Base-by-base conservation (phyloP, 2,329 filamentous ascomycete genomes). In the Cytospora piceicola region DNA sequence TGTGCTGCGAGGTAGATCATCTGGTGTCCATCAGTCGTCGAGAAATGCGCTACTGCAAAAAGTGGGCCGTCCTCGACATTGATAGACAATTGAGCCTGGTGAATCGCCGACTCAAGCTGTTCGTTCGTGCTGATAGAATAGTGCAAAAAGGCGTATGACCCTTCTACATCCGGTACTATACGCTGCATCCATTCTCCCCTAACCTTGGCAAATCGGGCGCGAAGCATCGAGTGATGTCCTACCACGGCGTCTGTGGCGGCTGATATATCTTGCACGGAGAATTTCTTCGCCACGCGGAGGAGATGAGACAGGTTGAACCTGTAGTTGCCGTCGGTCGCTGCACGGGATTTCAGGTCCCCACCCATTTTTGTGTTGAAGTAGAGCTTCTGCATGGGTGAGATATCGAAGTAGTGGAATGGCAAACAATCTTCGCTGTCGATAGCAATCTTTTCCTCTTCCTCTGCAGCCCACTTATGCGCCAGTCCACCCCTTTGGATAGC, bases 331-430 rank as follows among this genome's bases (percentile, higher is more conserved):
- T 77, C 75, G 4, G 69, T 64, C 0, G 70, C 65, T 46, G 72
- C 71, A 30, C 77, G 71, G 17, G 73, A 70, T 30, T 73, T 72
- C 14, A 71, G 65, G 57, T 77, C 73, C 1, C 75, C 76, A 5
- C 79, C 79, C 72, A 82, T 79, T 2, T 75, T 72, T 0, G 81
- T 82, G 67, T 82, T 76, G 60, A 85, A 84, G 70, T 83, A 83
- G 4, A 86, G 75, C 63, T 81, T 80, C 72, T 86, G 83, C 79
- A 85, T 85, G 3, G 83, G 79, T 0, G 83, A 82, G 12, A 85
- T 76, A 12, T 80, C 79, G 68, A 83, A 85, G 36, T 67, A 64
- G 15, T 65, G 56, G 24, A 58, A 60, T 29, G 64, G 51, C 7
- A 56, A 58, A 17, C 54, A 49, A 20, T 53, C n/a, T 15, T 63